Conservation (phyloP, 2,329 filamentous ascomycete species). For the Colletotrichum tropicicola region DNA sequence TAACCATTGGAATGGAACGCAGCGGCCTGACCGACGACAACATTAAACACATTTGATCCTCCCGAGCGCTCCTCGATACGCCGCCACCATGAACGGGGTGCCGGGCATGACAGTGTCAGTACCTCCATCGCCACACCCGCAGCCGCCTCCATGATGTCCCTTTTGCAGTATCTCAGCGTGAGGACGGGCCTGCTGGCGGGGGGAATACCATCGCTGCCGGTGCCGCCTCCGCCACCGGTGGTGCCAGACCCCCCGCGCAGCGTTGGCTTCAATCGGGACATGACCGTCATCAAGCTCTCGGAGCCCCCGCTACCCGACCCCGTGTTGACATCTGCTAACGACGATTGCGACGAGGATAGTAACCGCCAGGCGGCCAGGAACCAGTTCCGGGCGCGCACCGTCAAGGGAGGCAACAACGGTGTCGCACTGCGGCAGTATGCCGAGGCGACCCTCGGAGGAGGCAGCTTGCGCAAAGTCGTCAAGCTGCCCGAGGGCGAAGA, state of each 20-base stretch:
- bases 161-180: conserved; percentile 31
- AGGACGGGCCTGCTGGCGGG: conserved; percentile 35
- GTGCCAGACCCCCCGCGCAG: conserved; percentile 29
- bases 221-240: conserved; percentile 10
- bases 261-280: conserved; percentile 28
- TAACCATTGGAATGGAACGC: conserved; percentile 51
- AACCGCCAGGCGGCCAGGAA: conserved; percentile 84
- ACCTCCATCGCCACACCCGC: conserved; percentile 1
- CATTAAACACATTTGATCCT: conserved; percentile 24
- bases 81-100: conserved; percentile 24
- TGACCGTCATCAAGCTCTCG: conserved; percentile 30
- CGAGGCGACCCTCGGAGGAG: conserved; percentile 94
- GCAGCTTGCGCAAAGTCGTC: conserved; percentile 94
- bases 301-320: conserved; percentile 13
- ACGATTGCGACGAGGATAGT: conserved; percentile 53
- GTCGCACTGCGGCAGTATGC: conserved; percentile 98
- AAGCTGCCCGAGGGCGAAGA: conserved; percentile 98
- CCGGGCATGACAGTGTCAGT: conserved; percentile 32
- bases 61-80: conserved; percentile 4
- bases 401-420: conserved; percentile 81
- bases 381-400: conserved; percentile 88
- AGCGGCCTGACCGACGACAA: conserved; percentile 10
- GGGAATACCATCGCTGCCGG: conserved; percentile 14
- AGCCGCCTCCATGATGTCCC: conserved; percentile 24
- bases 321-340: conserved; percentile 40